A percentile compares a stretch with the other conserved stretches of the same genome.
Conservation (phyloP, 164 flowering plant species). For the Dillenia turbinata region DNA sequence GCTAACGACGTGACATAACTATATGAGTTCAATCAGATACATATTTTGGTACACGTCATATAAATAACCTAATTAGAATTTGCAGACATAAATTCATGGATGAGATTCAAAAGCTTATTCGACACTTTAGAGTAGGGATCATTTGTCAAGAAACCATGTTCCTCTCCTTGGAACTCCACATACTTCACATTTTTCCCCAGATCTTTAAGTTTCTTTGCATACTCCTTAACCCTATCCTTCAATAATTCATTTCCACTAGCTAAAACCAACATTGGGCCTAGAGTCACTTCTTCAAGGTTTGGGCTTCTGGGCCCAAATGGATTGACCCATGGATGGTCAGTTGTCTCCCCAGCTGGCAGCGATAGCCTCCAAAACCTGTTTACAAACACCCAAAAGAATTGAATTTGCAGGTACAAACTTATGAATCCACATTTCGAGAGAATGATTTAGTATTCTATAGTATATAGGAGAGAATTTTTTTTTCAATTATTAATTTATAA, state of each 20-base stretch:
- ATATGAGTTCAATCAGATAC: no score
- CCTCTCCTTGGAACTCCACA: constrained; percentile 32
- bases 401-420: no score
- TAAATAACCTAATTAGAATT: not conserved
- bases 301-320: constrained; percentile 53
- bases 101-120: constrained; percentile 13
- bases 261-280: constrained; percentile 43
- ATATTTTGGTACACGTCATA: no score
- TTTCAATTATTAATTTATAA: no score
- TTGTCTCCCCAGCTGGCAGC: constrained; percentile 36
- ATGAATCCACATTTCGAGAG: no score
- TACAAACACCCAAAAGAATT: no score
- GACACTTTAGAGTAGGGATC: constrained; percentile 24
- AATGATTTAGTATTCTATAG: no score
- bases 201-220: constrained; percentile 34
- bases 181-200: constrained; percentile 38
- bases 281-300: constrained; percentile 16
- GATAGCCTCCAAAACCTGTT: constrained; percentile 67
- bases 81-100: constrained; percentile 24
- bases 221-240: constrained; percentile 42
- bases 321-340: constrained; percentile 52
- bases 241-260: constrained; percentile 43
- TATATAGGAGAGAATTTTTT: no score
- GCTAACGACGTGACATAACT: no score
- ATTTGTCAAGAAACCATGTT: constrained; percentile 48